A percentile compares a stretch with the other conserved stretches of the same genome.
phyloP scores from a whole-genome alignment of 2,329 filamentous ascomycete genomes.

The Ophiostoma quercus region DNA sequence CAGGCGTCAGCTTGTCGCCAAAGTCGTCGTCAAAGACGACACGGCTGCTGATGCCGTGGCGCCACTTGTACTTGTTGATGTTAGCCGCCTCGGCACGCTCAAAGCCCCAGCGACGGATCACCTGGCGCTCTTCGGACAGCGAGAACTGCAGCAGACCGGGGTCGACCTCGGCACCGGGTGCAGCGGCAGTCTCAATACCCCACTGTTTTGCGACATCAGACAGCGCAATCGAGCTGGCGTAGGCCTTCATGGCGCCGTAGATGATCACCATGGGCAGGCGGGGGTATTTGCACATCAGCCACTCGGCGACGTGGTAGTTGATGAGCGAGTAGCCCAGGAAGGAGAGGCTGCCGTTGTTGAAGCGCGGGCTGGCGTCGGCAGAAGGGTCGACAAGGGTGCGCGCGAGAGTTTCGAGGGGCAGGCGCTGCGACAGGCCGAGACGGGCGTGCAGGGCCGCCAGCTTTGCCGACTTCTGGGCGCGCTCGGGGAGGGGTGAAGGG shows the following conservation, averaged over 20 bases:
- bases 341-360: constrained; percentile 84
- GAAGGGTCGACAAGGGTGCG: constrained; percentile 80
- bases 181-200: constrained; percentile 85
- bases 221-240: constrained; percentile 69
- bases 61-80: constrained; percentile 48
- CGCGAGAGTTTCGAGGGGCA: constrained; percentile 81
- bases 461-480: constrained; percentile 71
- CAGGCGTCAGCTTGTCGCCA: constrained; percentile 52
- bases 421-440: constrained; percentile 70
- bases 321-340: constrained; percentile 77
- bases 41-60: constrained; percentile 67
- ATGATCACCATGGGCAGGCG: constrained; percentile 84
- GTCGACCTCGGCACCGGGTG: constrained; percentile 86
- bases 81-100: constrained; percentile 47
- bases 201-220: constrained; percentile 72
- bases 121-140: constrained; percentile 43
- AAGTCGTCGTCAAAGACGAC: constrained; percentile 82
- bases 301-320: constrained; percentile 83
- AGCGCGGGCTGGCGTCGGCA: constrained; percentile 70
- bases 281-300: constrained; percentile 81
- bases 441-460: constrained; percentile 88
- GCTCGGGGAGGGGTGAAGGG: constrained; percentile 66
- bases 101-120: constrained; percentile 48
- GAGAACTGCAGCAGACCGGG: constrained; percentile 81
- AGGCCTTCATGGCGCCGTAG: constrained; percentile 80